phyloP scores from a whole-genome alignment of 1,284 basidiomycete genomes.

The Austroboletus niveus region DNA sequence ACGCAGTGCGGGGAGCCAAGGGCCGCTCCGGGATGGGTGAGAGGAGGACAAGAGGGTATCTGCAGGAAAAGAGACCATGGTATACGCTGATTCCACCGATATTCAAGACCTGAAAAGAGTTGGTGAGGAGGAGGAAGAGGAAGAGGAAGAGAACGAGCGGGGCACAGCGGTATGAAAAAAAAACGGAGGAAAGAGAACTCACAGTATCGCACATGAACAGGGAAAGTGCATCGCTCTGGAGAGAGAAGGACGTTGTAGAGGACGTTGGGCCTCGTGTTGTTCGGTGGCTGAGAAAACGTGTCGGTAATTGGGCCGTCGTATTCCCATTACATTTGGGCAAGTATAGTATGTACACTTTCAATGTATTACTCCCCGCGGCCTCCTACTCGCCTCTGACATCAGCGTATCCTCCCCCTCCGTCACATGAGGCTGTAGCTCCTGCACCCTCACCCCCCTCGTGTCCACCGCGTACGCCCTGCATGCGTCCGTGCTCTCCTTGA shows the following conservation, averaged over 20 bases:
- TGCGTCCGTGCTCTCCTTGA: slow-evolving; percentile 58
- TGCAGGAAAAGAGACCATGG: slow-evolving; percentile 31
- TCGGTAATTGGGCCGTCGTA: slow-evolving; percentile 30
- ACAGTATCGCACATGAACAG: slow-evolving; percentile 28
- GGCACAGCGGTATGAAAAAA: background rate
- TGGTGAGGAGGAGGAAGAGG: background rate
- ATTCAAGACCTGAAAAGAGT: slow-evolving; percentile 30
- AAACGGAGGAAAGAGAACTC: slow-evolving; percentile 1
- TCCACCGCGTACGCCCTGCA: slow-evolving; percentile 62
- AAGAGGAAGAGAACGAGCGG: slow-evolving; percentile 2
- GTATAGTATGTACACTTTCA: too few relatives aligned
- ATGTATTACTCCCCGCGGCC: background rate
- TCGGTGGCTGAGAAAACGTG: slow-evolving; percentile 37
- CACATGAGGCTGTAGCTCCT: slow-evolving; percentile 63
- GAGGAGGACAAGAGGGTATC: slow-evolving; percentile 27
- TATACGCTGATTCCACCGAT: slow-evolving; percentile 31
- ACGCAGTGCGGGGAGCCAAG: slow-evolving; percentile 14
- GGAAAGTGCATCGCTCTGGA: slow-evolving; percentile 18
- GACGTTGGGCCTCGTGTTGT: slow-evolving; percentile 31
- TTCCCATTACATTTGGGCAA: slow-evolving; percentile 14
- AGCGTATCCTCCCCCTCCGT: slow-evolving; percentile 53
- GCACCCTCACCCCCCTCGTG: slow-evolving; percentile 50
- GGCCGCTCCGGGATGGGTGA: background rate
- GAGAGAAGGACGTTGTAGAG: slow-evolving; percentile 9
- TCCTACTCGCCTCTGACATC: slow-evolving; percentile 26